Conservation (phyloP, 768 basidiomycete genomes). For the Chalciporus pseudorubinellus region DNA sequence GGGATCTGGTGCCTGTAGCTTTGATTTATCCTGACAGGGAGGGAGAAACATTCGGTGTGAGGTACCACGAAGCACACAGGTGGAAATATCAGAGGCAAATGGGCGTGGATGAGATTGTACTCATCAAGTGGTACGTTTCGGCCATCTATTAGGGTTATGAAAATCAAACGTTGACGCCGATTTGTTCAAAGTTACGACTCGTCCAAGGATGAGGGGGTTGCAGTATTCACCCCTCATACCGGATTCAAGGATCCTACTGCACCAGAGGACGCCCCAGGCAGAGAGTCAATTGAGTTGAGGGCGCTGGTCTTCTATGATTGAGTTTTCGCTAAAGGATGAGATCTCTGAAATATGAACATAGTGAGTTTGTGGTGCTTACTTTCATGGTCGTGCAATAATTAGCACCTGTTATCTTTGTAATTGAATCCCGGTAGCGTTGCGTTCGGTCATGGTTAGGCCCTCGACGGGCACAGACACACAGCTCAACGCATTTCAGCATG, state of each 20-base stretch:
- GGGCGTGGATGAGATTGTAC: conserved; percentile 42
- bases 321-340: too few species aligned
- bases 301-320: conserved; percentile 36
- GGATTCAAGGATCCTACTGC: conserved; percentile 35
- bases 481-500: neutral
- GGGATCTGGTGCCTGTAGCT: conserved; percentile 38
- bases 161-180: too few species aligned
- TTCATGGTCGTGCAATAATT: too few species aligned
- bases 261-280: conserved; percentile 26
- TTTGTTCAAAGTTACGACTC: conserved; percentile 29
- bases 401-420: too few species aligned
- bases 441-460: too few species aligned
- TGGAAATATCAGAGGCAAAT: conserved; percentile 48
- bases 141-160: too few species aligned
- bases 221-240: conserved; percentile 33
- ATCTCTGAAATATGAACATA: too few species aligned
- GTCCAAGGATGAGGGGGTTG: conserved; percentile 32
- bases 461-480: too few species aligned
- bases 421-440: too few species aligned
- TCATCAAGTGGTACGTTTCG: conserved; percentile 38
- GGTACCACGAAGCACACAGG: conserved; percentile 36
- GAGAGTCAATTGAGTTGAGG: conserved; percentile 37
- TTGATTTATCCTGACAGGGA: conserved; percentile 42
- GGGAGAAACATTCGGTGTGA: conserved; percentile 44
- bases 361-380: too few species aligned